Evolutionary conservation across 2,329 filamentous ascomycete genomes (phyloP), one percentile per base, ranked within the genome.

Genomic region (Aspergillus bombycis): DNA sequence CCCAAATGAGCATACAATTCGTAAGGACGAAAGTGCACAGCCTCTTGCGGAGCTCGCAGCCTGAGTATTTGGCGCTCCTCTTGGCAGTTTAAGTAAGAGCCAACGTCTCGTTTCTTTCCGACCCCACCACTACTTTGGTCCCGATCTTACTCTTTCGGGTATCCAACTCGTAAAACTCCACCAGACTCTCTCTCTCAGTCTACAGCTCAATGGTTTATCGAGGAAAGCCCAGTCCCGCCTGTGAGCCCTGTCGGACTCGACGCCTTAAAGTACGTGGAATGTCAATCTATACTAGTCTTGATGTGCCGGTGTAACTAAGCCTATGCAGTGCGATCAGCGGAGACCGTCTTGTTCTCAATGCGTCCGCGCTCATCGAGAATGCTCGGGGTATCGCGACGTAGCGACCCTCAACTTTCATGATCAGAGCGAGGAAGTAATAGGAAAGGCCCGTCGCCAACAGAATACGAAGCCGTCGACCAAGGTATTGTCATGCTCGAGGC

Each of bases 331-430:
- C 60, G 69, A 71, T 62, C 69, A 65, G 19, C 58, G 60, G 21
- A 60, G 46, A 3, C 69, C 70, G 14, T 70, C 64, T 6, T 72
- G 68, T 43, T 66, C 66, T 26, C 66, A 71, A 34, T 72, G 70
- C 41, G 26, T 68, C 3, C 50, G 68, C 43, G 62, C 60, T 9
- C 61, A 64, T 12, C 58, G 65, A 43, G 61, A 67, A 48, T 72
- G 70, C 46, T 61, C 55, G 0, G 70, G 70, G 3, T 72, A 71
- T 61, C 68, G 64, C 50, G 69, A 71, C 57, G 34, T 63, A 12
- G 52, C 53, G 3, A 48, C 57, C n/a, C 46, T 70, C 16, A 62
- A 68, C 23, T 58, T 72, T 32, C 63, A 61, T 50, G 70, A 71
- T 56, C 70, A 72, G 48, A 72, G 59, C 16, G 56, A 67, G 4